Percentiles rank a stretch among this genome's conserved stretches.
These are phyloP conservation scores for Hyaloraphidium curvatum DNA, from an alignment of 192 early-diverging fungal genomes.

Conservation along the genomic window DNA sequence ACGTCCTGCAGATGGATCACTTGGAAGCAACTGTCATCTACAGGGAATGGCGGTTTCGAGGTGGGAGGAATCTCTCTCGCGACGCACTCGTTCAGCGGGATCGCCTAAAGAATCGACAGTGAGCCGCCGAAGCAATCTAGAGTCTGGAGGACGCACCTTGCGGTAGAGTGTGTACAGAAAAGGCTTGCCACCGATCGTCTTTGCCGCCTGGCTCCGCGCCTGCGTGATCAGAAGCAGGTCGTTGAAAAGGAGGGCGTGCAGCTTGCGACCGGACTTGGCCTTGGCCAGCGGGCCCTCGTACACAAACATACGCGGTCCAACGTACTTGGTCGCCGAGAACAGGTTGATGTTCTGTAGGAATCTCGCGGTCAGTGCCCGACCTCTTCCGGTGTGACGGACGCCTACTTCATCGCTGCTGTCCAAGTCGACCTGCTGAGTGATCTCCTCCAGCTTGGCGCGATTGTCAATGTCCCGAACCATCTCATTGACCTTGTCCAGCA, in stretches of 20 bases:
- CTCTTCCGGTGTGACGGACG: background rate
- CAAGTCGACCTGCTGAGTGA: constrained; percentile 34
- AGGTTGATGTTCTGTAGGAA: constrained; percentile 28
- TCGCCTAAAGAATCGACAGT: background rate
- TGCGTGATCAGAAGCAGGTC: constrained; percentile 35
- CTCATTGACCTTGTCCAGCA: constrained; percentile 23
- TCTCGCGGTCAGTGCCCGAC: constrained; percentile 1
- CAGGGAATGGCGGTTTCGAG: constrained; percentile 19
- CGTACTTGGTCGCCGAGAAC: constrained; percentile 25
- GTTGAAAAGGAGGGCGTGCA: constrained; percentile 39
- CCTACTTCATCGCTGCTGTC: constrained; percentile 23
- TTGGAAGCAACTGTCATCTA: constrained; percentile 39
- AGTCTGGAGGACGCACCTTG: constrained; percentile 12
- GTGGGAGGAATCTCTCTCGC: constrained; percentile 14
- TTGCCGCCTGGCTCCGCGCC: constrained; percentile 8
- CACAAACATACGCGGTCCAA: constrained; percentile 40
- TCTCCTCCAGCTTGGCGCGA: constrained; percentile 25
- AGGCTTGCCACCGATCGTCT: constrained; percentile 7
- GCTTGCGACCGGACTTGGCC: constrained; percentile 54
- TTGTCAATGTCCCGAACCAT: constrained; percentile 25
- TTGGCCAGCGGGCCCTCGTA: constrained; percentile 52
- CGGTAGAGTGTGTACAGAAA: constrained; percentile 15
- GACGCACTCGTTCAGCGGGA: constrained; percentile 6
- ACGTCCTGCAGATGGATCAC: constrained; percentile 29
- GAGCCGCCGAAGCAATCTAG: background rate